Base-by-base conservation (phyloP, 2,329 filamentous ascomycete genomes). In the Thermomyces lanuginosus region DNA sequence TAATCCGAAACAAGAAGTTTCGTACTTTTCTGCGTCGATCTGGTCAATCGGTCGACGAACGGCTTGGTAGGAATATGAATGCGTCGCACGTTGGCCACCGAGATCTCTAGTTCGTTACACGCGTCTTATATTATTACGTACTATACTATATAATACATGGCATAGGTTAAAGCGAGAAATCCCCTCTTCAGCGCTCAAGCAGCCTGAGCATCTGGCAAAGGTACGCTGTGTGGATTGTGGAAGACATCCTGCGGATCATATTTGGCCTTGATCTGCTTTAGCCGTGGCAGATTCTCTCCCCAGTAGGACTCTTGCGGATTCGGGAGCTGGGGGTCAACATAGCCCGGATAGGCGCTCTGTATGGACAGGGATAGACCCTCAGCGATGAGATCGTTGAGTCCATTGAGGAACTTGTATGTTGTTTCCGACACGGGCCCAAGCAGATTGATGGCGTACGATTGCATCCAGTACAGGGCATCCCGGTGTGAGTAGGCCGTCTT, bases 401-500 rank as follows among this genome's bases (percentile, higher is more conserved):
- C 61, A 9, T 55, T 48, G 20, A 73, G 42, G 28, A 74, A 73
- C 1, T 48, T 38, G 29, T 52, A 58, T 2, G 63, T 67, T 8
- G 48, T 52, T n/a, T 52, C 35, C 1, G 52, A 55, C 8, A 72
- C 35, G 1, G 36, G 41, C 1, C 48, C 48, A 0, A 68, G 38
- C 12, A 33, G 31, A 10, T 63, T 65, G 22, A 75, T 41, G 6
- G 58, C 66, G 40, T 75, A 76, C 0, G 63, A 66, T 41, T 76
- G 68, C 41, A 71, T 63, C 51, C 71, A 73, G 48, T 75, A 64
- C 21, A 74, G 38, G 35, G 68, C 68, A 52, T 76, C 66, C 24
- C 73, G 64, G 39, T 76, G 72, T 1, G 64, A 61, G 40, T 72
- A 76, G 5, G 70, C 63, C 0, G 71, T 74, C 6, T 62, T 63